Conservation (phyloP, 2,329 filamentous ascomycete genomes). For the Claviceps sp. region DNA sequence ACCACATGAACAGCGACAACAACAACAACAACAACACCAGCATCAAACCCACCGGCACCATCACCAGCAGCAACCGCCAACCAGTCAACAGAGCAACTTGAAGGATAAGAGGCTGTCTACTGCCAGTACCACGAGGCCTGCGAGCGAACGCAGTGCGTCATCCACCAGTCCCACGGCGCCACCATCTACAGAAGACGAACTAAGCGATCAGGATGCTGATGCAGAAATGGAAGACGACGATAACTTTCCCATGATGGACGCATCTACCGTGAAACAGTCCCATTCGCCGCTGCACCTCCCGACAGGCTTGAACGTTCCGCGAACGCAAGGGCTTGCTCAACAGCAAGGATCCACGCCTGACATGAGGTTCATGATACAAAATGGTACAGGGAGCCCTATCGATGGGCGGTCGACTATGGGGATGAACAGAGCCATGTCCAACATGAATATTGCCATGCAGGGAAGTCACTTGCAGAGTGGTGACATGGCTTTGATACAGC, state of each 20-base stretch:
- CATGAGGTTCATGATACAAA: slow-evolving; percentile 30
- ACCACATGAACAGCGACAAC: slow-evolving; percentile 4
- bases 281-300: slow-evolving; percentile 26
- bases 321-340: slow-evolving; percentile 25
- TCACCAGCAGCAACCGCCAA: neutral
- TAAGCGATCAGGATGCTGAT: slow-evolving; percentile 24
- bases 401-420: slow-evolving; percentile 22
- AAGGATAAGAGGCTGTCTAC: slow-evolving; percentile 18
- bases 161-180: slow-evolving; percentile 22
- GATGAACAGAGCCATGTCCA: slow-evolving; percentile 32
- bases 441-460: slow-evolving; percentile 30
- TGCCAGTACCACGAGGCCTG: slow-evolving; percentile 21
- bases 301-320: slow-evolving; percentile 29
- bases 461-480: slow-evolving; percentile 25
- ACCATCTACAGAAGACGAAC: slow-evolving; percentile 27
- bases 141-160: slow-evolving; percentile 21
- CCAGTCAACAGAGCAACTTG: neutral
- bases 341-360: slow-evolving; percentile 17
- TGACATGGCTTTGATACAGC: slow-evolving; percentile 34
- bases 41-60: slow-evolving; percentile 4
- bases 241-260: slow-evolving; percentile 36
- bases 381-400: slow-evolving; percentile 22
- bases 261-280: slow-evolving; percentile 24
- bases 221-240: slow-evolving; percentile 47
- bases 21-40: slow-evolving; percentile 11